Percentiles rank a stretch among this genome's conserved stretches.
phyloP scores from a whole-genome alignment of 768 basidiomycete genomes.

The Russula griseocarnosa region DNA sequence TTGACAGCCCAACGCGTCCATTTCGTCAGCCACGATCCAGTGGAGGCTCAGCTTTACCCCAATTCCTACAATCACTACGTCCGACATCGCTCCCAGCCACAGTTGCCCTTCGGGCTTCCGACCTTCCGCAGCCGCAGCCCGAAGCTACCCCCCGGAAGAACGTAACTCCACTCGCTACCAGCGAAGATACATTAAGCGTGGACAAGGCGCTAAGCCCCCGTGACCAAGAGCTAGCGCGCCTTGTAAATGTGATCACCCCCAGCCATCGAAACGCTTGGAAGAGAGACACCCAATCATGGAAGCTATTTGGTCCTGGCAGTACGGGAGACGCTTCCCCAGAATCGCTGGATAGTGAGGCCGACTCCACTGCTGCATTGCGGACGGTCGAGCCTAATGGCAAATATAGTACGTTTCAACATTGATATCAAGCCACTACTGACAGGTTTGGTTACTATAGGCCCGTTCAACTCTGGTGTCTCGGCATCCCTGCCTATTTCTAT shows the following conservation, averaged over 20 bases:
- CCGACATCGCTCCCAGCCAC: conserved; percentile 67
- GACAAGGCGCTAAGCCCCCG: conserved; percentile 35
- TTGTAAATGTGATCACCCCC: conserved; percentile 66
- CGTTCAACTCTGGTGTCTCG: conserved; percentile 34
- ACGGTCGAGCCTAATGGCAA: conserved; percentile 29
- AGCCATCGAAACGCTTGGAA: conserved; percentile 73
- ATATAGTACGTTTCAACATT: background rate
- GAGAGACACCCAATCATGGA: conserved; percentile 60
- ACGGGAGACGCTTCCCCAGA: conserved; percentile 32
- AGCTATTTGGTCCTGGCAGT: conserved; percentile 44
- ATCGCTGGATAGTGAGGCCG: conserved; percentile 33
- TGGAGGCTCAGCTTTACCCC: conserved; percentile 43
- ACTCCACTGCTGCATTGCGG: conserved; percentile 26
- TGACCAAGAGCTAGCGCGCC: conserved; percentile 52
- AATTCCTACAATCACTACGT: conserved; percentile 56
- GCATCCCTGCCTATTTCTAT: conserved; percentile 66
- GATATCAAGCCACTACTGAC: background rate
- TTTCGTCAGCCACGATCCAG: conserved; percentile 31
- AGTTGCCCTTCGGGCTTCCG: conserved; percentile 46
- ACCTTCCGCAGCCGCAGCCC: conserved; percentile 11
- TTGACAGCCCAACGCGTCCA: conserved; percentile 31
- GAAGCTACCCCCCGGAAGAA: conserved; percentile 19
- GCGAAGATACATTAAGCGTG: conserved; percentile 20
- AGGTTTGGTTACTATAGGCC: background rate
- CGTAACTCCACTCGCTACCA: background rate